Evolutionary conservation across 306 rosid genomes (phyloP).

Genomic region (Quercus parvula): DNA sequence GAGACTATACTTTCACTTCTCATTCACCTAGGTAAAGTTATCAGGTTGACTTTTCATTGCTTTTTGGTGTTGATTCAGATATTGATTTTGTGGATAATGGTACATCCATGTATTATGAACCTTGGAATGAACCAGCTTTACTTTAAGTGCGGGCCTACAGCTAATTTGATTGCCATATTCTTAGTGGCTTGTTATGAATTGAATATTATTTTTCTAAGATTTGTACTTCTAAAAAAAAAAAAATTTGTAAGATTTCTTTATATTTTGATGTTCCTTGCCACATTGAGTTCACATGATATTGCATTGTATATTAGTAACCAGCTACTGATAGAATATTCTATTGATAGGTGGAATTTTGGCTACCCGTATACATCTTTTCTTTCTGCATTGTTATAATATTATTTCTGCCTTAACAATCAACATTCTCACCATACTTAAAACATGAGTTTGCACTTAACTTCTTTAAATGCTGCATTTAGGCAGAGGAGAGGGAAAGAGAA

Average conservation of each 20-base stretch:
- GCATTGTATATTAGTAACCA: neutral
- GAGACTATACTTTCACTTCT: neutral
- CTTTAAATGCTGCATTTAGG: constrained; percentile 19
- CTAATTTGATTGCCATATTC: neutral
- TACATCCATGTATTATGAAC: no score
- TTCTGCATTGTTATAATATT: neutral
- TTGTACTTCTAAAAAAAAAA: no score
- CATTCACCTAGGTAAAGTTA: neutral
- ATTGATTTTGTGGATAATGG: no score
- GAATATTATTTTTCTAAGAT: neutral
- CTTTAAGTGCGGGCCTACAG: neutral
- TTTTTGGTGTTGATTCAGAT: neutral
- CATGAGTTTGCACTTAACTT: neutral
- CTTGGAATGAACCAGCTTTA: neutral
- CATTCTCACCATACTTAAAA: neutral
- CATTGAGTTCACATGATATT: neutral
- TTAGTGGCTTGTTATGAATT: neutral
- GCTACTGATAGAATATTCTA: neutral
- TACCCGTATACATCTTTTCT: neutral
- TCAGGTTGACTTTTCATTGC: neutral
- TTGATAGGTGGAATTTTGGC: neutral
- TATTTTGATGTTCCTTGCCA: neutral
- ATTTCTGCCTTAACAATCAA: neutral
- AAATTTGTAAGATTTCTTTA: no score
- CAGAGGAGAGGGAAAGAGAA: constrained; percentile 59